Conservation (phyloP, 2,329 filamentous ascomycete genomes). For the Penicillium sp. region DNA sequence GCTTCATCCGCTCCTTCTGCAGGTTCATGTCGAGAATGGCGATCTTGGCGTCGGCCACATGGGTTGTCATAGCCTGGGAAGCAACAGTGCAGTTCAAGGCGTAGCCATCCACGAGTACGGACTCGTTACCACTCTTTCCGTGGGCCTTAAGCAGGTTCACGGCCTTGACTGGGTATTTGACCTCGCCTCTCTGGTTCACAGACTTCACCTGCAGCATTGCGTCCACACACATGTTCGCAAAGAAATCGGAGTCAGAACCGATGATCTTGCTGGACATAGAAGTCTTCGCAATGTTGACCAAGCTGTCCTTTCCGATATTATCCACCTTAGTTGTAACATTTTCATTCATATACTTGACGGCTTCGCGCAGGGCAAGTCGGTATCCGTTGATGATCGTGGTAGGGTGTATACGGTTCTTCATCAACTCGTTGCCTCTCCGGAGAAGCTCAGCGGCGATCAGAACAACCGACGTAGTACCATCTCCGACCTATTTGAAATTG, state of each 20-base stretch:
- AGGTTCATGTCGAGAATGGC: conserved; percentile 96
- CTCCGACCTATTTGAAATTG: conserved; percentile 64
- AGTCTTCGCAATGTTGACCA: conserved; percentile 94
- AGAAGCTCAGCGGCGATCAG: conserved; percentile 95
- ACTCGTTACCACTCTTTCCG: conserved; percentile 87
- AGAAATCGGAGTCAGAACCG: conserved; percentile 92
- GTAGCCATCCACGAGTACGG: conserved; percentile 89
- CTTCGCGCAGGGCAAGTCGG: conserved; percentile 89
- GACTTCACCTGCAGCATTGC: conserved; percentile 93
- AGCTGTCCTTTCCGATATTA: conserved; percentile 80
- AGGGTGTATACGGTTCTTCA: conserved; percentile 99
- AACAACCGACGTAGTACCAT: conserved; percentile 96
- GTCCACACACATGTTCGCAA: conserved; percentile 95
- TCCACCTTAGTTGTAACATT: conserved; percentile 97
- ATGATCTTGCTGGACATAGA: conserved; percentile 99
- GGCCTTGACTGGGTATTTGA: conserved; percentile 97
- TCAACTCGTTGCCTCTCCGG: conserved; percentile 90
- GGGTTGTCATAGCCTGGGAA: conserved; percentile 95
- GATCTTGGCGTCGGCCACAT: conserved; percentile 91
- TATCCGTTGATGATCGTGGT: conserved; percentile 99
- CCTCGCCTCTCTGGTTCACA: conserved; percentile 83
- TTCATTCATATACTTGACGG: conserved; percentile 98
- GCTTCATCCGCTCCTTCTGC: conserved; percentile 98
- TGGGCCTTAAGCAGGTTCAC: conserved; percentile 99
- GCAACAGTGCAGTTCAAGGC: conserved; percentile 98